A percentile compares a stretch with the other conserved stretches of the same genome.
These are phyloP conservation scores for Curvularia eragrostidis DNA, from an alignment of 2,329 filamentous ascomycete species.

Conservation along the genomic window DNA sequence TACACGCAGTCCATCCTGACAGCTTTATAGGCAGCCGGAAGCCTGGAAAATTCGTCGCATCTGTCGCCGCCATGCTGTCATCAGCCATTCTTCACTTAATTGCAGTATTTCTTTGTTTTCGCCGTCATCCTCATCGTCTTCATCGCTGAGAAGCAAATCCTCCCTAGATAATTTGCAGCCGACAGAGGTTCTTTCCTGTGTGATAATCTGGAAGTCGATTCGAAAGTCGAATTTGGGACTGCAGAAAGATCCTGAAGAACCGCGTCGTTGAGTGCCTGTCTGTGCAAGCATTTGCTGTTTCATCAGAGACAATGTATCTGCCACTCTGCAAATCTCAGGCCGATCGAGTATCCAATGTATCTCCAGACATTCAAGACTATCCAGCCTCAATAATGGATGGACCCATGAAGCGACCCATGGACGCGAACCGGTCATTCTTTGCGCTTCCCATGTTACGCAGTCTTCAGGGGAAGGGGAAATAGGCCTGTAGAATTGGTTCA, in stretches of 20 bases:
- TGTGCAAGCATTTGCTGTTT: conserved; percentile 22
- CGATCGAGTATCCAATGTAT: conserved; percentile 28
- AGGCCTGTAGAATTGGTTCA: conserved; percentile 12
- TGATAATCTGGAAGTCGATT: conserved; percentile 7
- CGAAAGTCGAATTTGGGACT: conserved; percentile 6
- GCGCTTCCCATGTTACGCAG: conserved; percentile 19
- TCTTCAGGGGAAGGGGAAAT: conserved; percentile 16
- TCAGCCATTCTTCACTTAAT: conserved; percentile 2
- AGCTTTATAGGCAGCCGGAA: conserved; percentile 8
- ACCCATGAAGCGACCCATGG: conserved; percentile 27
- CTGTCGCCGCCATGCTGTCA: conserved; percentile 6
- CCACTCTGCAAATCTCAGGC: conserved; percentile 20
- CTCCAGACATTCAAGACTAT: conserved; percentile 21
- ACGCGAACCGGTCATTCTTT: conserved; percentile 11
- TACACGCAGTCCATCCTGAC: too few species aligned
- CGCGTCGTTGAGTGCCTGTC: conserved; percentile 1
- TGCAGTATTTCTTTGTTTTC: not conserved
- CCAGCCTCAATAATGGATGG: conserved; percentile 24
- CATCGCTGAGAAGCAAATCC: not conserved
- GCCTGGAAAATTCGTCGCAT: conserved; percentile 3
- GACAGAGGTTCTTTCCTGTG: not conserved
- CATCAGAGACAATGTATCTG: conserved; percentile 21
- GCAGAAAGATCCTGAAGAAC: not conserved
- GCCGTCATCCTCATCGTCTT: not conserved
- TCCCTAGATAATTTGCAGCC: conserved; percentile 2